Base-by-base conservation (phyloP, 306 rosid species). In the Rosa rugosa region DNA sequence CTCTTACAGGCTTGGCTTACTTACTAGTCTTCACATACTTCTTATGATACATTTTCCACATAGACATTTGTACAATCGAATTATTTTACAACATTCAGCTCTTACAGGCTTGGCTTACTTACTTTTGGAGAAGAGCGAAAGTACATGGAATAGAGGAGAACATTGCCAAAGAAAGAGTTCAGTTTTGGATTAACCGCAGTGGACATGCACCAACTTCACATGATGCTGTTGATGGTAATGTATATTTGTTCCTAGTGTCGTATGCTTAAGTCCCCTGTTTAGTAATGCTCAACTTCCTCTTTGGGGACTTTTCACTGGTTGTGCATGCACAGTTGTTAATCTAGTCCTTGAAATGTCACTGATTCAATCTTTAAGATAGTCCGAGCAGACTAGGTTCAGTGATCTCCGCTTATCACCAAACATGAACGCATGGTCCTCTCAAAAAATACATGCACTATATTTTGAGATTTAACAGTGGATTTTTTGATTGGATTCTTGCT, bases 41-140 rank as follows among this genome's bases (percentile, higher is more conserved):
- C 10, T 42, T 42, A 10, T 22, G 3, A 49, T 47, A 10, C 22
- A 0, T 70, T 66, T 67, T 54, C 47, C 7, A 20, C 17, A 8
- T 0, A 11, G 44, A 40, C 23, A 16, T 31, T 16, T 38, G 42
- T 12, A 64, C 56, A 31, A 60, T 72, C 57, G 73, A 71, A 74
- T 69, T 18, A 59, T 6, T 41, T 67, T 16, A 2, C 36, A 49
- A 18, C 11, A 34, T 68, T 68, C 56, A 66, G 57, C 66, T 46
- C 22, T 23, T 38, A 79, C 90, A 95, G 99, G 98, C 99, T 50
- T 95, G 99, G 99, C 94, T 95, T 77, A 91, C 99, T 72, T 95
- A 91, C 82, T 95, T 92, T 79, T 95, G 99, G 99, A 91, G 97
- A 85, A 92, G 99, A 87, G 98, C 99, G 80, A 83, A 95, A 85